Evolutionary conservation across 2,329 filamentous ascomycete species (phyloP).

Genomic region (Microcera coccophila): DNA sequence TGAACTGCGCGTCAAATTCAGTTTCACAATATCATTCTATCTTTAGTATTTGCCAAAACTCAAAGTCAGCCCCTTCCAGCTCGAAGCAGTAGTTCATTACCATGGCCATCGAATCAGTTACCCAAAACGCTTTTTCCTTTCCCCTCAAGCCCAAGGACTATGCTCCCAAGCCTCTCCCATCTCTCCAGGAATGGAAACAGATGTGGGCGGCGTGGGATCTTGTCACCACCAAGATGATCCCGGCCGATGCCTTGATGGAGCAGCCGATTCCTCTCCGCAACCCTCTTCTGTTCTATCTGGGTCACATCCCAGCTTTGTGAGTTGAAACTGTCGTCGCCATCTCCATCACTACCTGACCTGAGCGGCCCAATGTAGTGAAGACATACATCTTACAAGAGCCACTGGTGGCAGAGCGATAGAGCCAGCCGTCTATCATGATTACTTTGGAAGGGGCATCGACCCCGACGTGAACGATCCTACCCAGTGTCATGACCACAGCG

Average conservation of each 20-base stretch:
- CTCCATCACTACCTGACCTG: too few species aligned
- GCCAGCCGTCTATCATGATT: background rate
- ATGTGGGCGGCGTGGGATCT: conserved; percentile 17
- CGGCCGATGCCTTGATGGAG: conserved; percentile 9
- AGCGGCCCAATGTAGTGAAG: too few species aligned
- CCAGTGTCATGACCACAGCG: conserved; percentile 14
- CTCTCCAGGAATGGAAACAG: conserved; percentile 13
- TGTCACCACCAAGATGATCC: conserved; percentile 11
- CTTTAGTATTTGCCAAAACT: too few species aligned
- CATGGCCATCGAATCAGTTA: too few species aligned
- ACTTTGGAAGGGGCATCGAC: conserved; percentile 6
- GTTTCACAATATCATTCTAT: too few species aligned
- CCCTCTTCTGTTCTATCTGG: conserved; percentile 11
- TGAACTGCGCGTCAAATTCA: too few species aligned
- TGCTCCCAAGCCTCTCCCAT: conserved; percentile 11
- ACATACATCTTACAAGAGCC: too few species aligned
- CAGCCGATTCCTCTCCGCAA: conserved; percentile 15
- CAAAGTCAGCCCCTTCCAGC: too few species aligned
- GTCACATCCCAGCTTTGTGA: conserved; percentile 17
- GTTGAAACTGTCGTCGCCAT: too few species aligned
- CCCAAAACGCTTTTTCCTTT: conserved; percentile 46
- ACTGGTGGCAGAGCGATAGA: too few species aligned
- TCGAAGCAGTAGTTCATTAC: too few species aligned
- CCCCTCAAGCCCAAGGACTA: conserved; percentile 6
- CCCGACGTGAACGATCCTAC: conserved; percentile 13